A percentile compares a stretch with the other conserved stretches of the same genome.
These are phyloP conservation scores for Alisma plantagoaquatica DNA, from an alignment of 106 monocot genomes.

Conservation along the genomic window DNA sequence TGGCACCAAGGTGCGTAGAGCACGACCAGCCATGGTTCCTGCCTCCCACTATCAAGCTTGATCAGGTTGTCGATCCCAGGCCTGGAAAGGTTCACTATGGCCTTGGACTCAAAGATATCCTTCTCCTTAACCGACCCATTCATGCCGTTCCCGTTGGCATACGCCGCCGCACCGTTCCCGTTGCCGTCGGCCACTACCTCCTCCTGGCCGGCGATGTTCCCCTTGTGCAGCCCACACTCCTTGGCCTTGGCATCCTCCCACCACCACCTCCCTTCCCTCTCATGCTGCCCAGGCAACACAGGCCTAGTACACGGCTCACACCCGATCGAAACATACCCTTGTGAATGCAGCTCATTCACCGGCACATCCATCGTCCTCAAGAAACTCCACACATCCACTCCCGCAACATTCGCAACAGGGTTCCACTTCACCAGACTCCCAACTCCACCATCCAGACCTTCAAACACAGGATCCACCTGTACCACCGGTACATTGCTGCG, in stretches of 20 bases:
- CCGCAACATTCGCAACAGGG: slow-evolving; percentile 72
- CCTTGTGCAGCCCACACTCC: slow-evolving; percentile 96
- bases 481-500: slow-evolving; percentile 75
- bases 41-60: slow-evolving; percentile 47
- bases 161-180: slow-evolving; percentile 15
- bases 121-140: too few relatives aligned
- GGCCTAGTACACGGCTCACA: slow-evolving; percentile 97
- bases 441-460: slow-evolving; percentile 71
- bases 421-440: slow-evolving; percentile 98
- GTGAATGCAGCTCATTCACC: slow-evolving; percentile 63
- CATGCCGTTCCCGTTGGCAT: slow-evolving; percentile 7
- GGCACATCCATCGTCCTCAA: slow-evolving; percentile 88
- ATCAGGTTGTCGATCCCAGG: slow-evolving; percentile 79
- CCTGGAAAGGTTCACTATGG: slow-evolving; percentile 55
- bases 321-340: slow-evolving; percentile 91
- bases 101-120: slow-evolving; percentile 53
- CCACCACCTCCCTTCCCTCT: slow-evolving; percentile 99
- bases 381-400: slow-evolving; percentile 82
- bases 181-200: slow-evolving; percentile 4
- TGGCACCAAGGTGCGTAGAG: slow-evolving; percentile 94
- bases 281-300: slow-evolving; percentile 87
- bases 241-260: slow-evolving; percentile 98
- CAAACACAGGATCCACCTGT: slow-evolving; percentile 90
- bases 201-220: slow-evolving; percentile 46
- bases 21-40: slow-evolving; percentile 85